These are phyloP conservation scores for Ogataea saltuana DNA, from an alignment of 805 yeast species.

Conservation along the genomic window DNA sequence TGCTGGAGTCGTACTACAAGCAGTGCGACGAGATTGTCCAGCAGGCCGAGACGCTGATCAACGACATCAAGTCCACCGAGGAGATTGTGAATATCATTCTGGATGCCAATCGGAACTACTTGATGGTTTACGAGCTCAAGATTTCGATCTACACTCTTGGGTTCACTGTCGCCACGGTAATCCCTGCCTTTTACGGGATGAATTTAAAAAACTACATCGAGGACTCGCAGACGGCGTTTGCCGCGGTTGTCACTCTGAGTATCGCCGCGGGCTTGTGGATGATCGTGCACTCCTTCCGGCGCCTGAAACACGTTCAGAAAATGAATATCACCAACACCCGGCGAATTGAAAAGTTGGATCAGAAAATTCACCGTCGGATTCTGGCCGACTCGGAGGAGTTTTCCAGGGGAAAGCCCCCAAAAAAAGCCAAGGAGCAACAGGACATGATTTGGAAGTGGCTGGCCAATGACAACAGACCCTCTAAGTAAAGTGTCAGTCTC, in stretches of 20 bases:
- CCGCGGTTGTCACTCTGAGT: slow-evolving; percentile 53
- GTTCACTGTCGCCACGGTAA: slow-evolving; percentile 76
- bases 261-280: slow-evolving; percentile 53
- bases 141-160: slow-evolving; percentile 84
- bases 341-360: slow-evolving; percentile 31
- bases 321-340: slow-evolving; percentile 57
- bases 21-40: slow-evolving; percentile 94
- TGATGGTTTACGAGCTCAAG: slow-evolving; percentile 83
- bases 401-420: slow-evolving; percentile 3
- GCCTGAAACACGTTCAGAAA: slow-evolving; percentile 61
- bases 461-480: slow-evolving; percentile 41
- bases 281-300: slow-evolving; percentile 56
- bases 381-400: slow-evolving; percentile 8
- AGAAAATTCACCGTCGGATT: slow-evolving; percentile 20
- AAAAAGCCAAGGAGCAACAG: slow-evolving; percentile 30
- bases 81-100: slow-evolving; percentile 89
- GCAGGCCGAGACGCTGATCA: slow-evolving; percentile 77
- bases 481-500: slow-evolving; percentile 8
- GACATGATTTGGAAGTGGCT: slow-evolving; percentile 60
- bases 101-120: slow-evolving; percentile 87
- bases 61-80: slow-evolving; percentile 86
- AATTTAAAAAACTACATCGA: slow-evolving; percentile 77
- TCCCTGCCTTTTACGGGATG: slow-evolving; percentile 92
- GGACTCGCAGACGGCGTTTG: slow-evolving; percentile 65
- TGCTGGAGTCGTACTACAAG: slow-evolving; percentile 83